Evolutionary conservation across 805 yeast species (phyloP), one percentile per base, ranked within the genome.

Genomic region (Candida yuanshanica): DNA sequence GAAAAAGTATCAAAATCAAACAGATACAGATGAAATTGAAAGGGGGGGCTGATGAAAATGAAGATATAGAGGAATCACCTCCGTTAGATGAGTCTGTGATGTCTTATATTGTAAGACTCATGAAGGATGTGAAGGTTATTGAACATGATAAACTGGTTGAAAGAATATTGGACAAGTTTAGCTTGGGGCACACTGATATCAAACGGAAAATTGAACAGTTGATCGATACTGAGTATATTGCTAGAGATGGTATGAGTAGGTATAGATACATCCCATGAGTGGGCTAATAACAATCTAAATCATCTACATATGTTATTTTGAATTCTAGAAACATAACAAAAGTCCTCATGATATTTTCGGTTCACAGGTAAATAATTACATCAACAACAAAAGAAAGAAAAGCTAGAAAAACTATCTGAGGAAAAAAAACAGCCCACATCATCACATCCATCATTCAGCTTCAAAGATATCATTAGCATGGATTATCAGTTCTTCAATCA

Each of bases 381-480:
- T n/a, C n/a, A n/a, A n/a, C n/a, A n/a, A n/a, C n/a, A n/a, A n/a
- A n/a, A n/a, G n/a, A n/a, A n/a, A n/a, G n/a, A n/a, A n/a, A n/a
- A n/a, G n/a, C n/a, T n/a, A n/a, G n/a, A n/a, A n/a, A n/a, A n/a
- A n/a, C n/a, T n/a, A n/a, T n/a, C n/a, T n/a, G n/a, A n/a, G n/a
- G n/a, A n/a, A n/a, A n/a, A n/a, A n/a, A n/a, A n/a, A n/a, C n/a
- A n/a, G n/a, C n/a, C n/a, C n/a, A n/a, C n/a, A n/a, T n/a, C n/a
- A n/a, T n/a, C n/a, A n/a, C n/a, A n/a, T n/a, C n/a, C n/a, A 12
- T 46, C 47, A 62, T 52, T 79, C 84, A 3, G 81, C 79, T 49
- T 79, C 84, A 56, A 79, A 79, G 24, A 93, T 90, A 45, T 86
- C 95, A 47, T 78, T 81, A 8, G 96, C 91, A 53, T 88, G 88